These are phyloP conservation scores for Paraphoma chrysanthemicola DNA, from an alignment of 2,329 filamentous ascomycete species.

Conservation along the genomic window DNA sequence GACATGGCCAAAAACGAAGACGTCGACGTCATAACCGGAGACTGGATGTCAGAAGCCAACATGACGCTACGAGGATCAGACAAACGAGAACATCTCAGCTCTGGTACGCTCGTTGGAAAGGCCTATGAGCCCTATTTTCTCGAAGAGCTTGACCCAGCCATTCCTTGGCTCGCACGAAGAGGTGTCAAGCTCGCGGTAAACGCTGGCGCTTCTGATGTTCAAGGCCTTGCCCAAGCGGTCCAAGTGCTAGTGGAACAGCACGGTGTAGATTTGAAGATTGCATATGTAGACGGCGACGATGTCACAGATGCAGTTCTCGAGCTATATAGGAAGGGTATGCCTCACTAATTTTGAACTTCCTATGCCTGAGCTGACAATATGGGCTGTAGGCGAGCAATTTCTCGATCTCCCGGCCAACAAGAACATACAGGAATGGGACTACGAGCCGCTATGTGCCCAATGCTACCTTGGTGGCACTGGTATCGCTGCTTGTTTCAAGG, in stretches of 20 bases:
- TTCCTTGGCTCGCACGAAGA: conserved; percentile 29
- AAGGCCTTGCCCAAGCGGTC: conserved; percentile 22
- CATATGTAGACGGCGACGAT: conserved; percentile 54
- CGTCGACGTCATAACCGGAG: conserved; percentile 31
- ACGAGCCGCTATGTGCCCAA: conserved; percentile 33
- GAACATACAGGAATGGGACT: conserved; percentile 30
- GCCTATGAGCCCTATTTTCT: conserved; percentile 31
- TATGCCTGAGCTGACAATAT: neutral
- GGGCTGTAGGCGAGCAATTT: conserved; percentile 19
- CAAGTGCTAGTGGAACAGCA: conserved; percentile 23
- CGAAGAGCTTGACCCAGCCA: conserved; percentile 29
- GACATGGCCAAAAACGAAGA: conserved; percentile 34
- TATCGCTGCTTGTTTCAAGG: conserved; percentile 28
- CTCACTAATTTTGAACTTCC: neutral
- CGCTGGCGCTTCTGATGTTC: conserved; percentile 26
- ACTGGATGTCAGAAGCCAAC: conserved; percentile 37
- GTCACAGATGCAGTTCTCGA: conserved; percentile 38
- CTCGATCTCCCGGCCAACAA: conserved; percentile 27
- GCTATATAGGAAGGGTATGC: conserved; percentile 18
- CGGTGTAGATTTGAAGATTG: conserved; percentile 46
- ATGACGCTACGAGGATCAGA: conserved; percentile 30
- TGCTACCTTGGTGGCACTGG: conserved; percentile 33
- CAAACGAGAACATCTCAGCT: conserved; percentile 25
- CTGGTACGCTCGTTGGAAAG: conserved; percentile 22
- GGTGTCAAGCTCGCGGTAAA: conserved; percentile 29